Base-by-base conservation (phyloP, 192 early-diverging fungal genomes). In the Coemansia javaensis region DNA sequence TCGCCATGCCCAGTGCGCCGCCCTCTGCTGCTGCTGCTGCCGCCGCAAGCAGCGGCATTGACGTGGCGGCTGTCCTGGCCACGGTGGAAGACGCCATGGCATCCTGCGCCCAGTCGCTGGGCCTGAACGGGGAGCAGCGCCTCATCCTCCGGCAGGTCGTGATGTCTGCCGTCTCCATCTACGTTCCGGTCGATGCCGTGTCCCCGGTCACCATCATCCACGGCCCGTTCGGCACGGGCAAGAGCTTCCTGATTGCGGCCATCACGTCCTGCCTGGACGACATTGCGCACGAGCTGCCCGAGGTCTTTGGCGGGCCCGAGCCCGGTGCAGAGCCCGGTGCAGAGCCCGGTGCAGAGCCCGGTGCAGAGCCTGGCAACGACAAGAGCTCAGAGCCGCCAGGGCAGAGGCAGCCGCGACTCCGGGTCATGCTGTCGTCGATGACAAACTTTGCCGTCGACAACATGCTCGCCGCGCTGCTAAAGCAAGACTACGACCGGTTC, bases 361-460 rank as follows among this genome's bases (percentile, higher is more conserved):
- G n/a, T n/a, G n/a, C n/a, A n/a, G n/a, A n/a, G n/a, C n/a, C n/a
- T n/a, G n/a, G n/a, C n/a, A n/a, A n/a, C n/a, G n/a, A n/a, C n/a
- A n/a, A n/a, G n/a, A n/a, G n/a, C n/a, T n/a, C n/a, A n/a, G n/a
- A n/a, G n/a, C n/a, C n/a, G n/a, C n/a, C n/a, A n/a, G n/a, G n/a
- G n/a, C n/a, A n/a, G n/a, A n/a, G n/a, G n/a, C n/a, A n/a, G n/a
- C 63, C 75, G 2, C 82, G 72, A 27, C 71, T 77, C 20, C 68
- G 64, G 12, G 76, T 86, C 11, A 42, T 88, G 22, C 60, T 88
- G 3, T 54, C 82, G 2, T 88, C 83, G 7, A 84, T 86, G 77
- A 88, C 86, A 50, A 89, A 89, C 52, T 82, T 87, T 20, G 87
- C 87, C 8, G 87, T 89, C 7, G 87, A 89, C 56, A 79, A 83